Conservation (phyloP, 306 rosid species). For the Quercus suber region DNA sequence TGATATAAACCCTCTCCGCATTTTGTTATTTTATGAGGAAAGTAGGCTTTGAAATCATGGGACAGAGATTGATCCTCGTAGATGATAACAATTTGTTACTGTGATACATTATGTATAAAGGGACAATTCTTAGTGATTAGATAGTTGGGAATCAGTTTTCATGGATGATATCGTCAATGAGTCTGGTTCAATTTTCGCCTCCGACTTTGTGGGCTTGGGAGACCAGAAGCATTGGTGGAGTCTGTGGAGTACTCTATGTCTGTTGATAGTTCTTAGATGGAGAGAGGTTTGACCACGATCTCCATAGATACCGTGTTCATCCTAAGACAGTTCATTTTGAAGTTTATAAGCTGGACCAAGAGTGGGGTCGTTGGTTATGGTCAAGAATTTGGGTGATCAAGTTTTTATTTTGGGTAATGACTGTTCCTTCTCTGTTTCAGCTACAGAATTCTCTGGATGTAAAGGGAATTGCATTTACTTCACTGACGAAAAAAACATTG, state of each 20-base stretch:
- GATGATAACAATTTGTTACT: slow-evolving; percentile 11
- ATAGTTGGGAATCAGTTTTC: slow-evolving; percentile 35
- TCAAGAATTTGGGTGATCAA: slow-evolving; percentile 23
- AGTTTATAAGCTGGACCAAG: slow-evolving; percentile 40
- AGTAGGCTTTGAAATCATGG: neutral
- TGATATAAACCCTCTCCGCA: too few species aligned
- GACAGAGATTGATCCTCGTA: too few species aligned
- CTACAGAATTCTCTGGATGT: slow-evolving; percentile 18
- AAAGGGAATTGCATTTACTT: slow-evolving; percentile 32
- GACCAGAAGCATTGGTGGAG: slow-evolving; percentile 31
- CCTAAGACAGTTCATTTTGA: neutral
- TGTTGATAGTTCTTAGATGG: slow-evolving; percentile 24
- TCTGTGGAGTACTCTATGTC: slow-evolving; percentile 37
- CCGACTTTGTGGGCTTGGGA: neutral
- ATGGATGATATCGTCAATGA: slow-evolving; percentile 24
- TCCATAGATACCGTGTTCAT: neutral
- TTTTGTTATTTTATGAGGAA: neutral
- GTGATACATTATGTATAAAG: slow-evolving; percentile 25
- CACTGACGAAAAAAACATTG: neutral
- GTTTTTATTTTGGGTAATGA: slow-evolving; percentile 21
- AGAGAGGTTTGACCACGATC: neutral
- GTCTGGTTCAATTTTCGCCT: slow-evolving; percentile 34
- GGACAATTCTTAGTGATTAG: slow-evolving; percentile 32
- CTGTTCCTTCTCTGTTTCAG: slow-evolving; percentile 28
- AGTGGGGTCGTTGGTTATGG: slow-evolving; percentile 27